Evolutionary conservation across 1,139 yeast species (phyloP).

Genomic region (Yamadazyma dushanensis): DNA sequence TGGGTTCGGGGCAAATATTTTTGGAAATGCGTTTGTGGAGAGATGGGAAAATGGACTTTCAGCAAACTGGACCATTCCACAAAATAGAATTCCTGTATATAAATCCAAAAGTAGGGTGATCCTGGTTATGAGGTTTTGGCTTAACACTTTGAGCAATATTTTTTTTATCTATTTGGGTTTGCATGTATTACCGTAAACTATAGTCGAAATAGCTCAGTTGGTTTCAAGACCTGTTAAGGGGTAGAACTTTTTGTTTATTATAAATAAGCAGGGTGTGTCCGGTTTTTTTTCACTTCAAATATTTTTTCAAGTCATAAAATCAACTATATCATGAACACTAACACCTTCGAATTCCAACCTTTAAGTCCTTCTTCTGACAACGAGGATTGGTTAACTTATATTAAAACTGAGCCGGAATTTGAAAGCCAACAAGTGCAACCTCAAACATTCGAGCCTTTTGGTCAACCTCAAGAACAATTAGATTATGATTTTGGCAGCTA

Average conservation of each 20-base stretch:
- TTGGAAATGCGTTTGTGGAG: background rate
- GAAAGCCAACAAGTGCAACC: background rate
- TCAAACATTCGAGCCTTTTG: background rate
- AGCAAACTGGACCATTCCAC: background rate
- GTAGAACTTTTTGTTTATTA: too few relatives aligned
- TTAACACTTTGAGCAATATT: background rate
- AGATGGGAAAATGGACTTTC: too few relatives aligned
- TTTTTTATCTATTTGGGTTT: too few relatives aligned
- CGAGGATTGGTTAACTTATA: conserved; percentile 17
- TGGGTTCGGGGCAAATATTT: too few relatives aligned
- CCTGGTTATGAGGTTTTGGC: background rate
- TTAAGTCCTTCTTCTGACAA: conserved; percentile 16
- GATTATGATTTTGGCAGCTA: conserved; percentile 3
- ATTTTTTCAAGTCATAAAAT: background rate
- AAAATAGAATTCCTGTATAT: background rate
- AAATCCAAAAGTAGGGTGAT: conserved; percentile 1
- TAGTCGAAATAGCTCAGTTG: too few relatives aligned
- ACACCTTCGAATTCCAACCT: conserved; percentile 4
- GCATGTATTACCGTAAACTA: background rate
- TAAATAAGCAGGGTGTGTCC: background rate
- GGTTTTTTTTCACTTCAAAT: background rate
- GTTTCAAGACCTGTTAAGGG: too few relatives aligned
- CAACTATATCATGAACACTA: background rate
- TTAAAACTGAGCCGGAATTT: conserved; percentile 10
- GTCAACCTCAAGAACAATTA: background rate